phyloP scores from a whole-genome alignment of 192 early-diverging fungal genomes.

The Backusella tarrabulga region DNA sequence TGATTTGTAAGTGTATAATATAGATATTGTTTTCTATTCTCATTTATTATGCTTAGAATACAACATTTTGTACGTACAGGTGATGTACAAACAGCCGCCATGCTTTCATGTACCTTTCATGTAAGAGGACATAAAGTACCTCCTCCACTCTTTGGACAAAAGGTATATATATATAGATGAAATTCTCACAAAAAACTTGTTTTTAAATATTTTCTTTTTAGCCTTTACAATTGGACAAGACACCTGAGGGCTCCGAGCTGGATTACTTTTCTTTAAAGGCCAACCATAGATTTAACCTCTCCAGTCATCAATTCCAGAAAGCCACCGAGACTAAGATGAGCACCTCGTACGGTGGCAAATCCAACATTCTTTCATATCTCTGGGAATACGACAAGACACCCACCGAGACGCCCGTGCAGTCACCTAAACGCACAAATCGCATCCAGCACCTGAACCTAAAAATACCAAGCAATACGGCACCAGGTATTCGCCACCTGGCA shows the following conservation, averaged over 20 bases:
- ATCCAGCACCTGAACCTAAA: constrained; percentile 1
- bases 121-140: constrained; percentile 33
- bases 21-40: background rate
- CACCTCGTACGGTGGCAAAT: constrained; percentile 7
- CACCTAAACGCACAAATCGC: constrained; percentile 6
- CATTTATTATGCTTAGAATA: constrained; percentile 38
- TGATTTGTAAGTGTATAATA: constrained; percentile 37
- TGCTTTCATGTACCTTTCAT: constrained; percentile 63
- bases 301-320: background rate
- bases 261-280: constrained; percentile 21
- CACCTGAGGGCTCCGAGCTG: background rate
- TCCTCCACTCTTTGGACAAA: background rate
- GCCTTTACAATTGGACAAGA: background rate
- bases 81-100: constrained; percentile 66
- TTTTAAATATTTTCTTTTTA: background rate
- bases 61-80: constrained; percentile 50
- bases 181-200: no score
- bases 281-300: background rate
- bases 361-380: constrained; percentile 19
- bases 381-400: constrained; percentile 15
- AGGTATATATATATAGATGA: background rate
- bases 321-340: background rate
- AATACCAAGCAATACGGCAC: constrained; percentile 33
- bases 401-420: background rate
- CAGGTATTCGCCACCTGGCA: constrained; percentile 6